Conservation (phyloP, 495 filamentous ascomycete genomes). For the Cercophora sp. region DNA sequence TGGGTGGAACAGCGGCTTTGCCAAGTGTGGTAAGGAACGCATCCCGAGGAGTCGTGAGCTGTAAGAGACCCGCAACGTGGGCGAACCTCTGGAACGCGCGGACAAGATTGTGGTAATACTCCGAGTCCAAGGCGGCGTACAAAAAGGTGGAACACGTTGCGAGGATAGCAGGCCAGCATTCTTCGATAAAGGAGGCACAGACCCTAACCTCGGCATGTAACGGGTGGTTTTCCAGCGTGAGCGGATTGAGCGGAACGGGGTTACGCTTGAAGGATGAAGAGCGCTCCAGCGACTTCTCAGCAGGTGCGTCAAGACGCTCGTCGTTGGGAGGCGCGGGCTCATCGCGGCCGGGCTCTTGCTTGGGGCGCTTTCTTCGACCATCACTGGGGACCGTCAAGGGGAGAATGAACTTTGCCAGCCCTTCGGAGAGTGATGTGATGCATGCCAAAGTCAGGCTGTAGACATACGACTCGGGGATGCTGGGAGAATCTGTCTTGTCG, state of each 20-base stretch:
- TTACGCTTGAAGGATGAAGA: conserved; percentile 51
- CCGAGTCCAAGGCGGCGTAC: conserved; percentile 85
- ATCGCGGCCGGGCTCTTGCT: conserved; percentile 41
- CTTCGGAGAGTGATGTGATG: conserved; percentile 82
- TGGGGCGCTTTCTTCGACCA: conserved; percentile 47
- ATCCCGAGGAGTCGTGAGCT: conserved; percentile 81
- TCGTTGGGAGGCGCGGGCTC: conserved; percentile 38
- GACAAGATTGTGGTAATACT: conserved; percentile 91
- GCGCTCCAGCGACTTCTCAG: conserved; percentile 41
- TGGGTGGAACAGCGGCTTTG: conserved; percentile 84
- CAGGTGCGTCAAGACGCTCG: conserved; percentile 19
- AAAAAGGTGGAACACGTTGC: conserved; percentile 93
- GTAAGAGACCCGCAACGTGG: conserved; percentile 85
- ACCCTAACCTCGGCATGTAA: conserved; percentile 65
- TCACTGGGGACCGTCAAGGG: conserved; percentile 76
- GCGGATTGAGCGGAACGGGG: conserved; percentile 74
- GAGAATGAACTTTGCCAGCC: conserved; percentile 85
- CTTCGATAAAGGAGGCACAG: conserved; percentile 76
- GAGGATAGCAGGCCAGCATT: conserved; percentile 93
- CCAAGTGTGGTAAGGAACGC: conserved; percentile 91
- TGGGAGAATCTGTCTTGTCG: conserved; percentile 83
- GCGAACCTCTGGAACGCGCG: conserved; percentile 92
- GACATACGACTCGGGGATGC: conserved; percentile 85
- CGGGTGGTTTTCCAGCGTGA: conserved; percentile 66
- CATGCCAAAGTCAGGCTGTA: conserved; percentile 87